Base-by-base conservation (phyloP, 345 rosid species). In the Dipteronia sinensis region DNA sequence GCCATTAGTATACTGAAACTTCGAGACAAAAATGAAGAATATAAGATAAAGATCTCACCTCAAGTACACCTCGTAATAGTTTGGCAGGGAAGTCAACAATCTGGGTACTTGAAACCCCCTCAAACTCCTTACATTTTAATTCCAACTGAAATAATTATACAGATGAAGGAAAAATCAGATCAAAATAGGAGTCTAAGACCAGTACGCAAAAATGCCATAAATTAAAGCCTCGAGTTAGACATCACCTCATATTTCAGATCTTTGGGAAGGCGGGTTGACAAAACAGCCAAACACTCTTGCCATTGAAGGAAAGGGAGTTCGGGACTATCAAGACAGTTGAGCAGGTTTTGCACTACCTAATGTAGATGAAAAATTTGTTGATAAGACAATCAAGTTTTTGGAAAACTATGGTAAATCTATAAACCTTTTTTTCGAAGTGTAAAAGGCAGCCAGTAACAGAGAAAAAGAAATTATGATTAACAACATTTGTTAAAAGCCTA, bases 291-390 rank as follows among this genome's bases (percentile, higher is more conserved):
- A 85, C 92, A 89, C 85, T 96, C 99, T 92, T 94, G 99, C 99
- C 99, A 96, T 81, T 96, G 99, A 84, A 96, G 99, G 83, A 92
- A 96, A 81, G 99, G 99, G 58, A 94, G 95, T 82, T 91, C 95
- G 58, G 99, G 99, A 86, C 90, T 94, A 82, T 96, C 98, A 71
- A 96, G 98, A 83, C 95, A 94, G 65, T 78, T 86, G 17, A 96
- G 95, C 85, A 96, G 88, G 89, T 81, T 94, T 83, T 91, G 97
- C 78, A 90, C 96, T 56, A 97, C 99, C 99, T 96, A 83, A 81
- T 77, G 65, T 58, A 81, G 74, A 85, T 44, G 76, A 73, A n/a
- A 71, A 77, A 70, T n/a, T 55, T 20, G 44, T 72, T 20, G 56
- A 74, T 27, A n/a, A 49, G 51, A 70, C 2, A 67, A 23, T 67